These are phyloP conservation scores for Porphyrellus sp. DNA, from an alignment of 1,284 basidiomycete genomes.

Conservation along the genomic window DNA sequence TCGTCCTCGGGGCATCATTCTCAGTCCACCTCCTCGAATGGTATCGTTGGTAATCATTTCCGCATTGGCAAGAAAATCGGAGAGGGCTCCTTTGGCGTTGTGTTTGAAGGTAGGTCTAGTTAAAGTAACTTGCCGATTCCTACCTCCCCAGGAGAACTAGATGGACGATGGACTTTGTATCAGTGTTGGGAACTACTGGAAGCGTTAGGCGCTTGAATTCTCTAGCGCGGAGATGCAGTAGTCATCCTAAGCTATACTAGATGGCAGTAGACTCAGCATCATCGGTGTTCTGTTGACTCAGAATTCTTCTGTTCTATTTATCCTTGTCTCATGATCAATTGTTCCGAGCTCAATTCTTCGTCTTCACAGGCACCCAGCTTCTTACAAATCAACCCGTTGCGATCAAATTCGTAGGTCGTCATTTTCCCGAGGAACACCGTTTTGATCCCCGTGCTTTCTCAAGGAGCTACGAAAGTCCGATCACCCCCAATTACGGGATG, in stretches of 20 bases:
- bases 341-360: slow-evolving; percentile 16
- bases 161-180: slow-evolving; percentile 1
- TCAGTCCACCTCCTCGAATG: slow-evolving; percentile 58
- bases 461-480: slow-evolving; percentile 98
- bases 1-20: slow-evolving; percentile 64
- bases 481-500: slow-evolving; percentile 95
- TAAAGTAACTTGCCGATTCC: background rate
- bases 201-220: slow-evolving; percentile 19
- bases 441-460: slow-evolving; percentile 17
- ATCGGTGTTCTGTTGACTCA: slow-evolving; percentile 8
- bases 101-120: slow-evolving; percentile 63
- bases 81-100: slow-evolving; percentile 82
- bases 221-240: slow-evolving; percentile 2
- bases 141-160: slow-evolving; percentile 1
- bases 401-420: slow-evolving; percentile 87
- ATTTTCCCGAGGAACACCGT: slow-evolving; percentile 12
- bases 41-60: slow-evolving; percentile 73
- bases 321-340: slow-evolving; percentile 5
- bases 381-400: slow-evolving; percentile 89
- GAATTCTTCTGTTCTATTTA: slow-evolving; percentile 1
- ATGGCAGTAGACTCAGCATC: slow-evolving; percentile 1
- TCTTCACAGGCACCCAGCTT: slow-evolving; percentile 73
- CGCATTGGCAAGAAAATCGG: slow-evolving; percentile 86
- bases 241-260: slow-evolving; percentile 6
- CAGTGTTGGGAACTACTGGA: slow-evolving; percentile 2